Conservation (phyloP, 2,329 filamentous ascomycete genomes). For the Fusarium virguliforme region DNA sequence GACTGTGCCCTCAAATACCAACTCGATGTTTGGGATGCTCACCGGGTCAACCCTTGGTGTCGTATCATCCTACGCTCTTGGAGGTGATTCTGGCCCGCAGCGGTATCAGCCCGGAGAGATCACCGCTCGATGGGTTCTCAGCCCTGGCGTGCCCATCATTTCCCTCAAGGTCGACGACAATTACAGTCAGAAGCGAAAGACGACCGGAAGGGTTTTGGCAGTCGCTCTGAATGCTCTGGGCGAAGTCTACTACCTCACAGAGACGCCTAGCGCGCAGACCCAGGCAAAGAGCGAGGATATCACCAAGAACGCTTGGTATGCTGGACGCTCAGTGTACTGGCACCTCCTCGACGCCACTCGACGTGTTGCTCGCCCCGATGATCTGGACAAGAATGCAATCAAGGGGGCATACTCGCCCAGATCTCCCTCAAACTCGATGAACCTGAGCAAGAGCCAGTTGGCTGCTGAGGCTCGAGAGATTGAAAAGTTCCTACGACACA, state of each 20-base stretch:
- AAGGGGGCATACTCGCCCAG: conserved; percentile 86
- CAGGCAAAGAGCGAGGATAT: conserved; percentile 68
- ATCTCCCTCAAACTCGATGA: conserved; percentile 82
- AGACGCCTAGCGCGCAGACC: conserved; percentile 73
- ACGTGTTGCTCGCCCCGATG: conserved; percentile 79
- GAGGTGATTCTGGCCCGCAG: conserved; percentile 70
- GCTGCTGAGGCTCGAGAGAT: conserved; percentile 85
- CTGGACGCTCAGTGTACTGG: conserved; percentile 86
- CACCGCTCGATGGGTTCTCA: conserved; percentile 90
- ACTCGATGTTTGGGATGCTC: conserved; percentile 85
- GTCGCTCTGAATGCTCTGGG: conserved; percentile 94
- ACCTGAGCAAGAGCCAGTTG: conserved; percentile 79
- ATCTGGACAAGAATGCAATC: conserved; percentile 77
- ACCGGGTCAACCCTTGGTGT: conserved; percentile 88
- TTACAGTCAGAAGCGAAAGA: conserved; percentile 80
- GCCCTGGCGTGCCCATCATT: conserved; percentile 93
- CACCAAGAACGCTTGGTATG: conserved; percentile 82
- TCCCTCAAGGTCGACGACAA: conserved; percentile 87
- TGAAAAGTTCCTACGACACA: conserved; percentile 80
- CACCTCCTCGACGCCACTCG: conserved; percentile 84
- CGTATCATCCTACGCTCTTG: conserved; percentile 85
- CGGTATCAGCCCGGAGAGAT: conserved; percentile 81
- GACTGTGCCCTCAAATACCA: conserved; percentile 78
- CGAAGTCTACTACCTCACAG: conserved; percentile 88
- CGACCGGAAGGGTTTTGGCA: conserved; percentile 85